phyloP scores from a whole-genome alignment of 768 basidiomycete species.

The Brasilioporus rufonigricans region DNA sequence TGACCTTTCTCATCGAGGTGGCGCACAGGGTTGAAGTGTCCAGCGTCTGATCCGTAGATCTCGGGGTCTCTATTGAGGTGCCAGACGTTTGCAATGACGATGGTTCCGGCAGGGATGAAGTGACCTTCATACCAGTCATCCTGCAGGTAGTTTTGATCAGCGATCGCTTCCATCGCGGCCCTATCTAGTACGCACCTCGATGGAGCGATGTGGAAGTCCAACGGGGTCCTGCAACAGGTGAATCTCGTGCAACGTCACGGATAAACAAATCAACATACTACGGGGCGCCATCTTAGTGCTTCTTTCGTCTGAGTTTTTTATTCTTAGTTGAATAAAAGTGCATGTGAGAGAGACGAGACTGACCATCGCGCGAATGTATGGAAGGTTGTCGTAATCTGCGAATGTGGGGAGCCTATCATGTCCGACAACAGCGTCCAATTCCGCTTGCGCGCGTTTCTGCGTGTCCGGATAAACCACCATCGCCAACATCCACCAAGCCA shows the following conservation, averaged over 20 bases:
- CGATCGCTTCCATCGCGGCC: neutral
- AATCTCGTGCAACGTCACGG: neutral
- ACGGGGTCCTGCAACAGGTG: neutral
- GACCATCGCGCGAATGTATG: constrained; percentile 8
- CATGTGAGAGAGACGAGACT: neutral
- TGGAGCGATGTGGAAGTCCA: constrained; percentile 5
- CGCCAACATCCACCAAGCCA: constrained; percentile 22
- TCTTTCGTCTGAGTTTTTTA: constrained; percentile 1
- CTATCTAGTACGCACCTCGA: neutral
- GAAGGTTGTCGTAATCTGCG: constrained; percentile 4
- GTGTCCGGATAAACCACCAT: constrained; percentile 27
- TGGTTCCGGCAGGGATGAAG: constrained; percentile 23
- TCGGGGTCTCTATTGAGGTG: constrained; percentile 38
- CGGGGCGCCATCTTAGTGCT: constrained; percentile 9
- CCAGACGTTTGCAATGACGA: constrained; percentile 13
- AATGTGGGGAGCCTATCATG: constrained; percentile 16
- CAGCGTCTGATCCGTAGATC: constrained; percentile 47
- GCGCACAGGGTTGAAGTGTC: constrained; percentile 40
- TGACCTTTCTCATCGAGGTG: constrained; percentile 1
- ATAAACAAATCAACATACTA: neutral
- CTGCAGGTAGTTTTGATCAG: constrained; percentile 5
- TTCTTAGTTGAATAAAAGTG: neutral
- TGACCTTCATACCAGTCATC: constrained; percentile 24
- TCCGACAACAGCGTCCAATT: constrained; percentile 27
- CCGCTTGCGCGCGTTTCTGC: constrained; percentile 23